Evolutionary conservation across 345 rosid species (phyloP).

Genomic region (Viola odorata): DNA sequence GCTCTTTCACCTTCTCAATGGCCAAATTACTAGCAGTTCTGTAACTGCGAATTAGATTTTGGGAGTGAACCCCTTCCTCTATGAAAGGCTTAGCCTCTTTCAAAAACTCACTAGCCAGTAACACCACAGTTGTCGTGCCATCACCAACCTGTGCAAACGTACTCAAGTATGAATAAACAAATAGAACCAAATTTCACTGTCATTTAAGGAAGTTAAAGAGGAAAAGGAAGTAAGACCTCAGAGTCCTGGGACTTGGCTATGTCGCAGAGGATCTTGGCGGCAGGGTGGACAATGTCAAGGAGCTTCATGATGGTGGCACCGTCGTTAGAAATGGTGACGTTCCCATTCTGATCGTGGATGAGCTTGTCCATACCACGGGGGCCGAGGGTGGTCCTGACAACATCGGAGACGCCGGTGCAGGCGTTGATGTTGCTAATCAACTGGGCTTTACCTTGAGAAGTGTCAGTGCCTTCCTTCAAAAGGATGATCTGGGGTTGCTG

Average conservation of each 20-base stretch:
- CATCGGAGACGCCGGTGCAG: constrained; percentile 85
- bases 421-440: constrained; percentile 95
- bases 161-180: not conserved
- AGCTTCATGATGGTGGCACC: constrained; percentile 99
- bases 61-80: constrained; percentile 96
- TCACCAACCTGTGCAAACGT: constrained; percentile 67
- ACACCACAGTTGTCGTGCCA: constrained; percentile 95
- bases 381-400: constrained; percentile 86
- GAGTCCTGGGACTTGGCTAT: constrained; percentile 99
- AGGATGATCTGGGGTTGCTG: constrained; percentile 99
- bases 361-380: constrained; percentile 99
- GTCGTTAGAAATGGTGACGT: constrained; percentile 92
- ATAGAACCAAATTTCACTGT: not conserved
- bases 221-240: constrained; percentile 43
- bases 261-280: constrained; percentile 98
- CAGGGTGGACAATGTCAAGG: constrained; percentile 90
- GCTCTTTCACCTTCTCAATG: constrained; percentile 69
- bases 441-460: constrained; percentile 97
- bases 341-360: constrained; percentile 92
- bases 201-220: not conserved
- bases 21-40: constrained; percentile 80
- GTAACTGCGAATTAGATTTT: constrained; percentile 83
- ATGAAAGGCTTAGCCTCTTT: constrained; percentile 97
- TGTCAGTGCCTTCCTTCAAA: constrained; percentile 94
- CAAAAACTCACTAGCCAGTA: constrained; percentile 88